These are phyloP conservation scores for Blastomyces parvus DNA, from an alignment of 2,329 filamentous ascomycete genomes.

Conservation along the genomic window DNA sequence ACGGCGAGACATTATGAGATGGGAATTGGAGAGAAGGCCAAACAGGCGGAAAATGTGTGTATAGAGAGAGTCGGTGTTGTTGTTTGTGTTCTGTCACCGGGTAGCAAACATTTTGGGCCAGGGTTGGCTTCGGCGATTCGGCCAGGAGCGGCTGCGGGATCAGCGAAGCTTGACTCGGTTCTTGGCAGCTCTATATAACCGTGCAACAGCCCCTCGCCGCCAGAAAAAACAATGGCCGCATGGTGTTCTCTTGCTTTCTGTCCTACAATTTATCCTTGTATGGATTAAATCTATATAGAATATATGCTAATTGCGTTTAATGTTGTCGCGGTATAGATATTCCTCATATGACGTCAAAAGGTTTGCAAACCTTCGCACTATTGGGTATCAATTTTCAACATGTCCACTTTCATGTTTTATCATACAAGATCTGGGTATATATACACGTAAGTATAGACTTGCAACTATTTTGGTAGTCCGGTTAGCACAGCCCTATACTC, in stretches of 20 bases:
- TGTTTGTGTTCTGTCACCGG: neutral
- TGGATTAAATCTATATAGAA: neutral
- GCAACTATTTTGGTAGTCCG: neutral
- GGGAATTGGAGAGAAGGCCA: neutral
- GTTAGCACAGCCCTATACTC: conserved; percentile 23
- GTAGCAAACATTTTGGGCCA: neutral
- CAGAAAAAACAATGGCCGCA: neutral
- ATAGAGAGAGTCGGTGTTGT: neutral
- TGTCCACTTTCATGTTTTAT: neutral
- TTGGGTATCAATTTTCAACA: neutral
- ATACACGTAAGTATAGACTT: neutral
- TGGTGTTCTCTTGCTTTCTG: neutral
- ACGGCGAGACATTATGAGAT: conserved; percentile 23
- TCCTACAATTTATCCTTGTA: neutral
- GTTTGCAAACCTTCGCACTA: neutral
- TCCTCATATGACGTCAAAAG: neutral
- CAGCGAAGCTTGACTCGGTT: neutral
- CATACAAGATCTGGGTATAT: neutral
- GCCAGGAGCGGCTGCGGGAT: neutral
- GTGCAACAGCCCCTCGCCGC: neutral
- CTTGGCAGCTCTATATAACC: neutral
- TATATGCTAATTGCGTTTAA: neutral
- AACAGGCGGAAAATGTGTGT: neutral
- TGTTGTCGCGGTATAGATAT: neutral
- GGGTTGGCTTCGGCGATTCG: neutral